Base-by-base conservation (phyloP, 2,329 filamentous ascomycete genomes). In the Dactylellina sp. region DNA sequence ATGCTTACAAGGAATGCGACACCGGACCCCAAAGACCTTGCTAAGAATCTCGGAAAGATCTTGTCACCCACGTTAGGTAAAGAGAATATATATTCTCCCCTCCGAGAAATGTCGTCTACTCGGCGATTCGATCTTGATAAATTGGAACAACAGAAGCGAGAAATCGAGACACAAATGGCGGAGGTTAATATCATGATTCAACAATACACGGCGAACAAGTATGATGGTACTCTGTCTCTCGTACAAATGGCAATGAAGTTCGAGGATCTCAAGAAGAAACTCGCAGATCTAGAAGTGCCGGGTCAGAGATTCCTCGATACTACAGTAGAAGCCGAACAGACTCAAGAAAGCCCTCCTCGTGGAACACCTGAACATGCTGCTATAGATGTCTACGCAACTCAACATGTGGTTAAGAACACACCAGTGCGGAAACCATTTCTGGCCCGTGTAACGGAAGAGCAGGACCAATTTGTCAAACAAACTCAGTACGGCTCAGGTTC, bases 181-280 rank as follows among this genome's bases (percentile, higher is more conserved):
- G 61, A 74, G 9, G 14, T 66, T 9, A 57, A 16, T 18, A 16
- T 14, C 32, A 66, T 74, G 70, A 74, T 74, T 7, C 61, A 66
- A 16, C 61, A 53, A 1, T 74, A 74, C 25, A 74, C 55, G 32
- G 24, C 53, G 5, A 56, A 62, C 22, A 62, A 49, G n/a, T 74
- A 74, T 16, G 44, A 74, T 22, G 70, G 70, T 6, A 22, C 46
- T 28, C 35, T 66, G 6, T 62, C 70, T 1, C 61, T 74, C 11
- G 70, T 74, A 12, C 61, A 74, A 24, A 66, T 74, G 70, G 70
- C 70, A 28, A 74, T 62, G 24, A 49, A 62, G 7, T 74, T 60
- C 22, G 70, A 74, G 25, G 61, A 74, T 2, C 52, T 74, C 2
- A 60, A 74, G 37, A 62, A 24, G 24, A 62, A 52, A 22, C 70